Base-by-base conservation (phyloP, 2,329 filamentous ascomycete genomes). In the Polychaeton citri region DNA sequence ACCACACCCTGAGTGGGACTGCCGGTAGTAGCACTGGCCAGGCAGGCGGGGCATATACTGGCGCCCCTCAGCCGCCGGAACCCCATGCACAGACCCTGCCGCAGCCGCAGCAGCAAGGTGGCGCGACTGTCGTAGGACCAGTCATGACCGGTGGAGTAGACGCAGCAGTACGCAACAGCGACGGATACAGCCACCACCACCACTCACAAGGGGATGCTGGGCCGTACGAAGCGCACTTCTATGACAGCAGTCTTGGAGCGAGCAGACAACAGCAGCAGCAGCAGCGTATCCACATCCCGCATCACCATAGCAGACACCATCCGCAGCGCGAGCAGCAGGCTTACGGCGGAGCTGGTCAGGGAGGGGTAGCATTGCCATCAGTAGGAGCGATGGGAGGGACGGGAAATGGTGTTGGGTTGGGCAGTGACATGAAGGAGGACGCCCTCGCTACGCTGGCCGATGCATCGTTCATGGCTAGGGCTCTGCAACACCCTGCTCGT, bases 291-390 rank as follows among this genome's bases (percentile, higher is more conserved):
- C 13, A 13, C 9, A 20, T 18, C 18, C 17, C 13, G n/a, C 32
- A n/a, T n/a, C n/a, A 26, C 6, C 35, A 33, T 17, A 38, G 15
- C 21, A 13, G 32, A 19, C 21, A 37, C 12, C 38, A 40, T 19
- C 32, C 17, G 12, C 20, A 35, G 19, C 41, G 40, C 19, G 36
- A 42, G 13, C 18, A 21, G 10, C 45, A 47, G 33, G 45, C 45
- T 15, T 47, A 34, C 32, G 45, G 40, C 3, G 45, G 40, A n/a
- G 45, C 45, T 12, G 43, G 43, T 9, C 41, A 39, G 33, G 44
- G 44, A 10, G 15, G 16, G 7, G 15, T 35, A 13, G 8, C 21
- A 8, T 8, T 26, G 21, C 8, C 8, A 8, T 12, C 13, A 16
- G 4, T 16, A 15, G 30, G 18, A 12, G 17, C 12, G 12, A 28